These are phyloP conservation scores for Chalciporus pseudorubinellus DNA, from an alignment of 768 basidiomycete species.

Conservation along the genomic window DNA sequence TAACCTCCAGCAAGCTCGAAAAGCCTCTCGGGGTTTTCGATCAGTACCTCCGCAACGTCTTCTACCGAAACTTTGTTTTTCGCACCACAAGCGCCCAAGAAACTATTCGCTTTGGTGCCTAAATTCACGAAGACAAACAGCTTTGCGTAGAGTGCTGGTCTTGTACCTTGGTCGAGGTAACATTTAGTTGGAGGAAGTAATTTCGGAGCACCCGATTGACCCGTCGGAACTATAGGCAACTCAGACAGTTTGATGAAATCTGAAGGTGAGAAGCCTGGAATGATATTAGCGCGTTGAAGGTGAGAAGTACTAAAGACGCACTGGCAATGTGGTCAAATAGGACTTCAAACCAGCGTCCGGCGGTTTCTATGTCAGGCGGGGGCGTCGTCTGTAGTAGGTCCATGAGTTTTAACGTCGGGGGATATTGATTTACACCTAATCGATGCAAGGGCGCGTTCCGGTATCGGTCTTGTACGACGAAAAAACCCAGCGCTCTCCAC, in stretches of 20 bases:
- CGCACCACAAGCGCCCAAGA: too few species aligned
- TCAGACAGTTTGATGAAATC: constrained; percentile 55
- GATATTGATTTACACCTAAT: constrained; percentile 63
- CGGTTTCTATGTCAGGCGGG: constrained; percentile 49
- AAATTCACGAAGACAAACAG: too few species aligned
- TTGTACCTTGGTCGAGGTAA: constrained; percentile 30
- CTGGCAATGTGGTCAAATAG: constrained; percentile 57
- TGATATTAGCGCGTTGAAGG: background rate
- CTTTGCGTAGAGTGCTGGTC: constrained; percentile 4
- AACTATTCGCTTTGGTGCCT: too few species aligned
- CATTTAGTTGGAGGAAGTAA: constrained; percentile 62
- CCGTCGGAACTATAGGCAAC: constrained; percentile 61
- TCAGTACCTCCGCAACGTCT: too few species aligned
- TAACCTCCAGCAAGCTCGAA: too few species aligned
- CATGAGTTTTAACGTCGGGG: constrained; percentile 55
- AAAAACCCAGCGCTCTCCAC: constrained; percentile 70
- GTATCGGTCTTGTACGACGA: constrained; percentile 51
- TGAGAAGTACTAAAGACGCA: constrained; percentile 26
- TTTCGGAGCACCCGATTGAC: constrained; percentile 25
- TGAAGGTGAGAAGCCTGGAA: constrained; percentile 49
- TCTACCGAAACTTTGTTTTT: too few species aligned
- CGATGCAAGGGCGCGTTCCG: constrained; percentile 49
- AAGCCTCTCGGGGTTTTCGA: too few species aligned
- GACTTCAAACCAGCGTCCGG: constrained; percentile 58
- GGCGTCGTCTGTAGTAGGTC: constrained; percentile 54